These are phyloP conservation scores for Escovopsis sp. DNA, from an alignment of 2,329 filamentous ascomycete species.

Conservation along the genomic window DNA sequence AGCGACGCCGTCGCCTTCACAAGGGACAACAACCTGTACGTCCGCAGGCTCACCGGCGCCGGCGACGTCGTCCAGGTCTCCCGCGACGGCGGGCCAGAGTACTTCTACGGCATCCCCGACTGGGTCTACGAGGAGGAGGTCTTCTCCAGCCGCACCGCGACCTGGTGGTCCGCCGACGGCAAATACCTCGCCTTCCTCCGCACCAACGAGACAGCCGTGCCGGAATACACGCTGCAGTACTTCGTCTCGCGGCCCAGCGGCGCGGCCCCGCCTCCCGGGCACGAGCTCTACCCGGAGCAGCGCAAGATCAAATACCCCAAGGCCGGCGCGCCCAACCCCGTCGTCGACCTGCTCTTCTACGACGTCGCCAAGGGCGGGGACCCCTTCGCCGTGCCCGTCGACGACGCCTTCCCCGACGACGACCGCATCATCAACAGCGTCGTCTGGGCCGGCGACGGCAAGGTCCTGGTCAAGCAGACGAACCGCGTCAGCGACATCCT, in stretches of 20 bases:
- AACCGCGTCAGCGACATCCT: slow-evolving; percentile 90
- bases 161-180: slow-evolving; percentile 91
- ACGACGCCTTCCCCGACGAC: slow-evolving; percentile 62
- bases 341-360: slow-evolving; percentile 78
- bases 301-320: slow-evolving; percentile 95
- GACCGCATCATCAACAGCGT: slow-evolving; percentile 87
- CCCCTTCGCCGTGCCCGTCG: slow-evolving; percentile 63
- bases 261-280: slow-evolving; percentile 43
- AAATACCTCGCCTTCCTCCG: slow-evolving; percentile 81
- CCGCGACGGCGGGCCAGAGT: slow-evolving; percentile 67
- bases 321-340: slow-evolving; percentile 81
- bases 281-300: slow-evolving; percentile 83
- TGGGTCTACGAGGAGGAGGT: slow-evolving; percentile 75
- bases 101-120: slow-evolving; percentile 93
- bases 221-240: slow-evolving; percentile 85
- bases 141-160: slow-evolving; percentile 62
- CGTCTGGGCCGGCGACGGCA: slow-evolving; percentile 69
- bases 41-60: slow-evolving; percentile 44
- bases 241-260: slow-evolving; percentile 80
- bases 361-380: slow-evolving; percentile 57
- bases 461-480: slow-evolving; percentile 78
- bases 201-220: slow-evolving; percentile 85
- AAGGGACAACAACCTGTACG: slow-evolving; percentile 74
- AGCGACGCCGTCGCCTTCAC: slow-evolving; percentile 85
- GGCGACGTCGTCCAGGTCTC: slow-evolving; percentile 57